Conservation (phyloP, 495 filamentous ascomycete species). For the Talaromyces trachyspermus region DNA sequence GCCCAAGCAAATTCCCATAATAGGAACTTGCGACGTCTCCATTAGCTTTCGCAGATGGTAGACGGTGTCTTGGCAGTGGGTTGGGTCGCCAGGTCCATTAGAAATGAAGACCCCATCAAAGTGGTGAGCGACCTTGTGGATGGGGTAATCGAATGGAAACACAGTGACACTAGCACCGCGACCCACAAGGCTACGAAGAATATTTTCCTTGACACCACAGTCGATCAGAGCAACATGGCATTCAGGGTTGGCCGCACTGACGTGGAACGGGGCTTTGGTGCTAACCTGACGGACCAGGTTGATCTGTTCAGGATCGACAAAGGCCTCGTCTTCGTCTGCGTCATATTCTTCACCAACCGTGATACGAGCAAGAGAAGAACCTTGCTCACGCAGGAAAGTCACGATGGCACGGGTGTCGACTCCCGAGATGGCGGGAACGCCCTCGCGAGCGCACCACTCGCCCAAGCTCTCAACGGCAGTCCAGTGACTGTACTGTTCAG, state of each 20-base stretch:
- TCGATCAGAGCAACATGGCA: slow-evolving; percentile 92
- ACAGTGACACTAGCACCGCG: slow-evolving; percentile 84
- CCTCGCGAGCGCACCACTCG: slow-evolving; percentile 92
- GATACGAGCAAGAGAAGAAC: slow-evolving; percentile 90
- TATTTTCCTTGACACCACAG: slow-evolving; percentile 99
- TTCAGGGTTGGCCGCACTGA: slow-evolving; percentile 68
- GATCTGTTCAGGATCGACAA: slow-evolving; percentile 88
- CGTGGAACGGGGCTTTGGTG: slow-evolving; percentile 96
- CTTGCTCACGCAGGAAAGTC: slow-evolving; percentile 89
- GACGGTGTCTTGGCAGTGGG: slow-evolving; percentile 87
- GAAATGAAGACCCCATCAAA: slow-evolving; percentile 97
- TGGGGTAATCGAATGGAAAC: slow-evolving; percentile 92
- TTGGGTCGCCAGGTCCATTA: slow-evolving; percentile 96
- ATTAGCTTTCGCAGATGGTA: slow-evolving; percentile 84
- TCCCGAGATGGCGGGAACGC: slow-evolving; percentile 90
- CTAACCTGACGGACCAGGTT: slow-evolving; percentile 92
- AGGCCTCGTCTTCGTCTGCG: slow-evolving; percentile 95
- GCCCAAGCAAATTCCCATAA: slow-evolving; percentile 73
- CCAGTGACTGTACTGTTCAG: slow-evolving; percentile 94
- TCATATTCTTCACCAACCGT: slow-evolving; percentile 97
- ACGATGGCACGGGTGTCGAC: slow-evolving; percentile 97
- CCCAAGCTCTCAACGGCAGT: slow-evolving; percentile 90
- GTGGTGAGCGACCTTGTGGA: slow-evolving; percentile 95
- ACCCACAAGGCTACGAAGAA: slow-evolving; percentile 82
- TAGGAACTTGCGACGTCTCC: slow-evolving; percentile 80